Conservation (phyloP, 176 grass and related monocot genomes). For the Microstegium vimineum region DNA sequence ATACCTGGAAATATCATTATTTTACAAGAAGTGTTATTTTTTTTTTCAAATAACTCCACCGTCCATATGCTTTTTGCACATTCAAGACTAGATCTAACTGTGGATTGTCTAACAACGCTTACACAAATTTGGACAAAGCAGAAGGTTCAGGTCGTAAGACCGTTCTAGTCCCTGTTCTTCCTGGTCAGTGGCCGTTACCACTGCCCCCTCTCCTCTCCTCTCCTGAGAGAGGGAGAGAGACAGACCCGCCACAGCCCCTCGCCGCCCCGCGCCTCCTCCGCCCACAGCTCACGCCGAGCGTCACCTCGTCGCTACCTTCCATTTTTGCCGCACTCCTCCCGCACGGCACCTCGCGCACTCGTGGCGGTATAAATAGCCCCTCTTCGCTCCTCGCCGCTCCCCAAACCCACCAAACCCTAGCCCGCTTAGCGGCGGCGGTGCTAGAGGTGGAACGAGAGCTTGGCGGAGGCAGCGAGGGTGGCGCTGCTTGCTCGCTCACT, state of each 20-base stretch:
- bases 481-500: neutral
- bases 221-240: neutral
- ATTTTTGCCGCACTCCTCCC: neutral
- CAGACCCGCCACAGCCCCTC: neutral
- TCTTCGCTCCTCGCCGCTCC: neutral
- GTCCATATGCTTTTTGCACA: neutral
- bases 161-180: neutral
- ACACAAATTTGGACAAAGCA: neutral
- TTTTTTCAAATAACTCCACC: neutral
- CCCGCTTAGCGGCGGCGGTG: slow-evolving; percentile 15
- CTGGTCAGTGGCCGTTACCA: slow-evolving; percentile 45
- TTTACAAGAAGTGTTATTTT: neutral
- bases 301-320: slow-evolving; percentile 11
- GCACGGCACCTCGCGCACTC: neutral
- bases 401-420: slow-evolving; percentile 47
- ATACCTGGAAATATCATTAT: neutral
- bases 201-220: neutral
- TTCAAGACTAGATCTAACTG: neutral
- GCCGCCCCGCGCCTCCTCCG: slow-evolving; percentile 26
- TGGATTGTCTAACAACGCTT: neutral
- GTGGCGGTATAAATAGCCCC: neutral
- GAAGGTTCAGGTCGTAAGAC: neutral
- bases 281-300: slow-evolving; percentile 27
- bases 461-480: neutral
- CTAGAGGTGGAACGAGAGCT: neutral